Base-by-base conservation (phyloP, 345 rosid species). In the Citrus sp. region DNA sequence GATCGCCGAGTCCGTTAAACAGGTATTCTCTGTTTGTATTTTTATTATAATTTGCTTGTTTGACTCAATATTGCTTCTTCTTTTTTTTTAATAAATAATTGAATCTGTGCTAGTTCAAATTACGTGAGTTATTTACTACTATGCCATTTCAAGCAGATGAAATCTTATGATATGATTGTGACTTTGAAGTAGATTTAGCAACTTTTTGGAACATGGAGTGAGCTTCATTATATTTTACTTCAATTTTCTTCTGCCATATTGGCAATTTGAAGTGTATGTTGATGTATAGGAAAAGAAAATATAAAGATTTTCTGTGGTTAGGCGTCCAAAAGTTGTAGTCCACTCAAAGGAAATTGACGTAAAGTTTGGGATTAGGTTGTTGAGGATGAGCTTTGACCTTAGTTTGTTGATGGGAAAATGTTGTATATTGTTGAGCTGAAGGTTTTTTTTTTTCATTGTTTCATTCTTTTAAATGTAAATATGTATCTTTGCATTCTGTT, bases 1-100 rank as follows among this genome's bases (percentile, higher is more conserved):
- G 89, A 97, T 97, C 85, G 98, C 99, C 7, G 92, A 91, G 67
- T 90, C 99, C 76, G 98, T 94, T 82, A 97, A 97, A 83, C 80
- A 93, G 96, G 99, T 89, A 54, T 28, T 69, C 51, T 46, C 51
- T 4, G 51, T 13, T 46, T 46, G 51, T 13, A 16, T 1, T 12
- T 46, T 46, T 25, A 42, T 70, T 24, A 12, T 76, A 18, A 22
- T 51, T 32, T 49, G 10, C 32, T 70, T n/a, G 34, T 21, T 27
- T 70, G 37, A 56, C 55, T 21, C 9, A 46, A 22, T n/a, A 14
- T 16, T 51, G 51, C 37, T 21, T 46, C 13, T 46, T 12, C 1
- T 3, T 46, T 3, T 46, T 46, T 46, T 46, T 12, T 0, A 13
- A 40, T 40, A 10, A 40, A 19, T 38, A 18, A 55, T 28, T 9